Base-by-base conservation (phyloP, 1,284 basidiomycete species). In the Sparassis latifolia region DNA sequence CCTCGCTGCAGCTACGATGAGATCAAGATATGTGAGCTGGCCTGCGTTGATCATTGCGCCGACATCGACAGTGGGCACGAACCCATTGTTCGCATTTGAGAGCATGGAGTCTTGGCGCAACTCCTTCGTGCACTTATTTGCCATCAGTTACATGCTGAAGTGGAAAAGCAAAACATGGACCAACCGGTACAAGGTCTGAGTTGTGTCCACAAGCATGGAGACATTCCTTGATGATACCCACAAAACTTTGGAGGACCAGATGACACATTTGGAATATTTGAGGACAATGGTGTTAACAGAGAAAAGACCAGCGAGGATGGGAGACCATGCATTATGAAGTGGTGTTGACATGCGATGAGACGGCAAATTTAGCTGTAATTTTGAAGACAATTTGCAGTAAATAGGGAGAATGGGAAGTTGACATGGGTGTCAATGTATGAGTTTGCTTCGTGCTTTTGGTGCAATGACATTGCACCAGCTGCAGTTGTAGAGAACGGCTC, bases 261-360 rank as follows among this genome's bases (percentile, higher is more conserved):
- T 77, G 37, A 96, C 92, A 51, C 92, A 81, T 62, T 97, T 94
- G 0, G 89, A 93, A 61, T 92, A 95, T 68, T 99, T 99, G 53
- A 98, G 73, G 4, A 98, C 84, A 49, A 97, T 75, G 9, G 81
- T 86, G 65, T 99, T 97, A 9, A 95, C 97, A 5, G 93, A 75
- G 63, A 96, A 96, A 31, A 99, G 74, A 3, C 87, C 79, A 3
- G 94, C 89, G 32, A 98, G 75, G n/a, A n/a, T n/a, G n/a, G n/a
- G n/a, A n/a, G n/a, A n/a, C n/a, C n/a, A n/a, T n/a, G n/a, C n/a
- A n/a, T n/a, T n/a, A n/a, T n/a, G n/a, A n/a, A n/a, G n/a, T n/a
- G n/a, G n/a, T n/a, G n/a, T n/a, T n/a, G n/a, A n/a, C n/a, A n/a
- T n/a, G n/a, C n/a, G n/a, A n/a, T n/a, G n/a, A n/a, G n/a, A n/a